These are phyloP conservation scores for Scedosporium boydii DNA, from an alignment of 2,329 filamentous ascomycete species.

Conservation along the genomic window DNA sequence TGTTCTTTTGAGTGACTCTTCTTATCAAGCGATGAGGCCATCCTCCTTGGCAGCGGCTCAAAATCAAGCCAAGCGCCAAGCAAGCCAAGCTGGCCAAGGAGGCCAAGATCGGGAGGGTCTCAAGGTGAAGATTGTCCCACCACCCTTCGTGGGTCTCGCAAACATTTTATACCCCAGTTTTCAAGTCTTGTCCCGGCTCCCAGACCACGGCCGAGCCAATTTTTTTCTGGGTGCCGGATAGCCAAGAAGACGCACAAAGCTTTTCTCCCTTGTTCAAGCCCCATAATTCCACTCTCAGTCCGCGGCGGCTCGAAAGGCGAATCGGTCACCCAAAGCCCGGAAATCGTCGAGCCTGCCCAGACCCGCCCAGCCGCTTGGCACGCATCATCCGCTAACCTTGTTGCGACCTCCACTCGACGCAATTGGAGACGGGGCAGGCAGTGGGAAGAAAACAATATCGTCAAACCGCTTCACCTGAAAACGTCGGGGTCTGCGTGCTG, in stretches of 20 bases:
- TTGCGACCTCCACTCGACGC: neutral
- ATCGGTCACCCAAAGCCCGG: neutral
- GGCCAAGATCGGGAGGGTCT: neutral
- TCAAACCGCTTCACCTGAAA: neutral
- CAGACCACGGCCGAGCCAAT: neutral
- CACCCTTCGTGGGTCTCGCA: neutral
- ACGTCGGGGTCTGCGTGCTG: neutral
- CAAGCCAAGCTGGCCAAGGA: neutral
- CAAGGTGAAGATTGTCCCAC: neutral
- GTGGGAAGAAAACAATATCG: neutral
- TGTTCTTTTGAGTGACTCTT: neutral
- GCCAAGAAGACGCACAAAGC: neutral
- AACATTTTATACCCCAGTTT: neutral
- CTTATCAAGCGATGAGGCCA: neutral
- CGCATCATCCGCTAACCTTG: neutral
- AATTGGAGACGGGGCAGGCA: neutral
- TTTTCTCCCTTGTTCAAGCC: neutral
- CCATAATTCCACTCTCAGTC: neutral
- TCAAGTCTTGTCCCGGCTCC: neutral
- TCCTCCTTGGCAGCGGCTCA: neutral
- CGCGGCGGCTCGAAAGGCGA: neutral
- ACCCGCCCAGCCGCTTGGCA: neutral
- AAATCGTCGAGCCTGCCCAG: neutral
- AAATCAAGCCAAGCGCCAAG: neutral
- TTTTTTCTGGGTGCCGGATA: neutral